Evolutionary conservation across 305 asterid genomes (phyloP), one percentile per base, ranked within the genome.

Genomic region (Salvia sclarea): DNA sequence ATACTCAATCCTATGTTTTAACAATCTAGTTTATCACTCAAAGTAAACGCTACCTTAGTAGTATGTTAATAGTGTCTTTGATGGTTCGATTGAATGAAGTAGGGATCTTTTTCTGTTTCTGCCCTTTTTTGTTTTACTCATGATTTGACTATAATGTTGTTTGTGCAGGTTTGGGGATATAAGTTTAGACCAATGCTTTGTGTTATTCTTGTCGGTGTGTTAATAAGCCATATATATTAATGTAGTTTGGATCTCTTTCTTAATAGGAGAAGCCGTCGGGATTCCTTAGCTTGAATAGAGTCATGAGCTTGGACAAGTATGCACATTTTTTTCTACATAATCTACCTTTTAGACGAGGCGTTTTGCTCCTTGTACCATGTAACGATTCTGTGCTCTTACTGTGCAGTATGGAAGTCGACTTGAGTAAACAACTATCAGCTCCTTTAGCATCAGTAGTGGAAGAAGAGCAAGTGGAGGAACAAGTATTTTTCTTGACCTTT

Each of bases 221-320:
- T 40, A 16, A 31, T 65, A 55, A 44, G 30, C 69, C 38, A 61
- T 22, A 44, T 33, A 18, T 35, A 22, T 8, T 66, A 61, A 70
- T 70, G 44, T 8, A 66, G 31, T 53, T 33, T 64, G 73, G 44
- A 40, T 7, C 21, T 43, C 31, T 24, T 57, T 53, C 61, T 66
- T 40, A 33, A 70, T 83, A 93, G 97, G 96, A 84, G 78, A 77
- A 75, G 81, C 73, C 83, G 65, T 85, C 95, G 18, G 98, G 98
- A 75, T 93, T 90, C 79, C 97, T 90, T 69, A 93, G 94, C 89
- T 82, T 93, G 80, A 93, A 87, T 71, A 84, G 98, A 80, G 96
- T 84, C 59, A 88, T 93, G 98, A 86, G 83, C 81, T 83, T 93
- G 70, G 95, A 93, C 84, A 84, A 83, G 98, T 93, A 70, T 30